phyloP scores from a whole-genome alignment of 768 basidiomycete genomes.

The Amyloporia xantha region DNA sequence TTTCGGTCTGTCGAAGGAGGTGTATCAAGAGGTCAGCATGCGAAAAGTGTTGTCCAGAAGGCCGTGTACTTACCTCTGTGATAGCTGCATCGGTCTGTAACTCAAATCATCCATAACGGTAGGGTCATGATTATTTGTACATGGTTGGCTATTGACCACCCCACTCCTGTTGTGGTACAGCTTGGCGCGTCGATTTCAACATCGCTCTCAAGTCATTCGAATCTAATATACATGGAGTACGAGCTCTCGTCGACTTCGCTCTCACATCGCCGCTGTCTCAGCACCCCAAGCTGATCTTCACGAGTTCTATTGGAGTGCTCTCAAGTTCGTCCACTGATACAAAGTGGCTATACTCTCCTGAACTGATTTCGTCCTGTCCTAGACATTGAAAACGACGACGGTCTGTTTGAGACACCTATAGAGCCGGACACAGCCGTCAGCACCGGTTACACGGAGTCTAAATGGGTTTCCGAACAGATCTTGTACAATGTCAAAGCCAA shows the following conservation, averaged over 20 bases:
- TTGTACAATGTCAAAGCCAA: slow-evolving; percentile 24
- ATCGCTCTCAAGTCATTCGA: slow-evolving; percentile 32
- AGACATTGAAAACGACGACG: background rate
- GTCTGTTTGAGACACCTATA: slow-evolving; percentile 11
- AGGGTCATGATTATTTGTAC: background rate
- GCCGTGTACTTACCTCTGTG: background rate
- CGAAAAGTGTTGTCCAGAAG: background rate
- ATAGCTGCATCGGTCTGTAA: slow-evolving; percentile 12
- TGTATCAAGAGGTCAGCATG: slow-evolving; percentile 13
- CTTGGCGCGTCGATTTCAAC: slow-evolving; percentile 39
- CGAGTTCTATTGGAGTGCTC: slow-evolving; percentile 20
- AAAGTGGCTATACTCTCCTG: too few relatives aligned
- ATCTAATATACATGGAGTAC: slow-evolving; percentile 25
- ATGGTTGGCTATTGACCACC: background rate
- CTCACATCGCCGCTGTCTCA: slow-evolving; percentile 9
- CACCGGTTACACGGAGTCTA: slow-evolving; percentile 40
- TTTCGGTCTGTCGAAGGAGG: slow-evolving; percentile 12
- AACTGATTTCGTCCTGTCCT: background rate
- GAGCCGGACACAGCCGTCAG: slow-evolving; percentile 24
- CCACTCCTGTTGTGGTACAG: background rate
- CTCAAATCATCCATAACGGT: slow-evolving; percentile 27
- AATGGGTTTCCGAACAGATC: slow-evolving; percentile 38
- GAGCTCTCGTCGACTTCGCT: slow-evolving; percentile 1
- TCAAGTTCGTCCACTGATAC: slow-evolving; percentile 2
- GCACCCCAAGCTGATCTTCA: slow-evolving; percentile 16